Evolutionary conservation across 2,329 filamentous ascomycete genomes (phyloP).

Genomic region (Dendrostoma leiphaemia): DNA sequence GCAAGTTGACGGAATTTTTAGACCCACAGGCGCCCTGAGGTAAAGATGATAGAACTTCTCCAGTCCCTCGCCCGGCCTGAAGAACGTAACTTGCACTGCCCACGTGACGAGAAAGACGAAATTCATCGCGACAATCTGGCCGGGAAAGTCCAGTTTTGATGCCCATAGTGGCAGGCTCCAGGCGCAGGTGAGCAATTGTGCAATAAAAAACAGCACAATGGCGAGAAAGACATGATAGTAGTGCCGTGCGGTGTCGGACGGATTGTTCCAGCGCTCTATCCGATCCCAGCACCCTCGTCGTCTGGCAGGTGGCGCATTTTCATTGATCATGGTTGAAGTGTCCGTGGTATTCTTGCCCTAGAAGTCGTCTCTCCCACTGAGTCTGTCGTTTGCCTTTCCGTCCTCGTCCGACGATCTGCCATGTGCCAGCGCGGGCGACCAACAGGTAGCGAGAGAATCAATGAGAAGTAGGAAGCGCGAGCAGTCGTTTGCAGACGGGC

Average conservation of each 20-base stretch:
- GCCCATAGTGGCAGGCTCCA: constrained; percentile 35
- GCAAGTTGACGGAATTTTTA: too few species aligned
- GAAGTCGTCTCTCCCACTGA: neutral
- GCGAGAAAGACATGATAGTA: constrained; percentile 26
- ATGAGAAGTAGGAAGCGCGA: too few species aligned
- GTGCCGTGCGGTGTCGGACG: neutral
- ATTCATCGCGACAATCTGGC: constrained; percentile 47
- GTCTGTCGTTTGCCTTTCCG: neutral
- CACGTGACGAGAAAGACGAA: constrained; percentile 37
- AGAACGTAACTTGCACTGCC: constrained; percentile 19
- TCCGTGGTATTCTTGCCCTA: neutral
- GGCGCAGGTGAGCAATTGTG: constrained; percentile 46
- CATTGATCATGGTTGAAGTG: constrained; percentile 6
- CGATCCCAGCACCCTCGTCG: neutral
- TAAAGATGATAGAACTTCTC: constrained; percentile 26
- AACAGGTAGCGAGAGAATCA: too few species aligned
- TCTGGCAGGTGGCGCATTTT: neutral
- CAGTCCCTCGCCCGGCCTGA: constrained; percentile 18
- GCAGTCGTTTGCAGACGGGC: neutral
- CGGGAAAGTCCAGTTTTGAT: constrained; percentile 40
- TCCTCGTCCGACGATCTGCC: neutral
- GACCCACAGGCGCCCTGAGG: constrained; percentile 25
- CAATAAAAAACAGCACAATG: constrained; percentile 35
- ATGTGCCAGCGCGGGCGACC: neutral
- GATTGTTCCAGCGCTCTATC: neutral